Conservation (phyloP, 1,284 basidiomycete species). For the Cystobasidium pallidum region DNA sequence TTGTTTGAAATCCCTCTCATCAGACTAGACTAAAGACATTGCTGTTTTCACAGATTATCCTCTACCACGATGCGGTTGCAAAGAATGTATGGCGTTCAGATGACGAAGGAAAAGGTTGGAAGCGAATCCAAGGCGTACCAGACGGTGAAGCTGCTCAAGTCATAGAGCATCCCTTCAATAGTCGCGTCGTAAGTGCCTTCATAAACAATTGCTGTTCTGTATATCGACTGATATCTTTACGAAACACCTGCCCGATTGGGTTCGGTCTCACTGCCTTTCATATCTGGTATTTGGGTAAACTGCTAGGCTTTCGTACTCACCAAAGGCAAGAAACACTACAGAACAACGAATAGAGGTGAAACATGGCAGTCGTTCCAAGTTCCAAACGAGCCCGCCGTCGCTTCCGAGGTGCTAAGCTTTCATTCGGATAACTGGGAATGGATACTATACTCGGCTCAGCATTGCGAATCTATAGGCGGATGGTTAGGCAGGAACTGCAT, state of each 20-base stretch:
- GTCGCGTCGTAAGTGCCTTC: constrained; percentile 66
- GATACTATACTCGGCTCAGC: constrained; percentile 81
- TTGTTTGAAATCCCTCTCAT: too few relatives aligned
- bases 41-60: constrained; percentile 63
- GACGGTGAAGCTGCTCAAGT: constrained; percentile 70
- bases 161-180: constrained; percentile 84
- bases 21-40: too few relatives aligned
- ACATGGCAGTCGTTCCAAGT: constrained; percentile 80
- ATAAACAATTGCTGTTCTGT: background rate
- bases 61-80: constrained; percentile 77
- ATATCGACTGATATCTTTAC: background rate
- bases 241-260: background rate
- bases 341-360: constrained; percentile 79
- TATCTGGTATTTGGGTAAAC: background rate
- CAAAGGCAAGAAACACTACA: constrained; percentile 71
- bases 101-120: constrained; percentile 90
- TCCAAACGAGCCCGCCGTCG: constrained; percentile 65
- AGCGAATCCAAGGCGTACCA: constrained; percentile 66
- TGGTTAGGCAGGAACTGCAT: constrained; percentile 66
- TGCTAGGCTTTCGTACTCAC: constrained; percentile 80
- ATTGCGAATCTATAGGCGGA: constrained; percentile 68
- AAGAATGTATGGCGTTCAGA: constrained; percentile 75
- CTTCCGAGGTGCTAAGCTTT: constrained; percentile 73
- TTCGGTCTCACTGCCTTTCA: background rate
- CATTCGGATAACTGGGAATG: constrained; percentile 66